phyloP scores from a whole-genome alignment of 106 monocot species.

The Vanilla planifolia region DNA sequence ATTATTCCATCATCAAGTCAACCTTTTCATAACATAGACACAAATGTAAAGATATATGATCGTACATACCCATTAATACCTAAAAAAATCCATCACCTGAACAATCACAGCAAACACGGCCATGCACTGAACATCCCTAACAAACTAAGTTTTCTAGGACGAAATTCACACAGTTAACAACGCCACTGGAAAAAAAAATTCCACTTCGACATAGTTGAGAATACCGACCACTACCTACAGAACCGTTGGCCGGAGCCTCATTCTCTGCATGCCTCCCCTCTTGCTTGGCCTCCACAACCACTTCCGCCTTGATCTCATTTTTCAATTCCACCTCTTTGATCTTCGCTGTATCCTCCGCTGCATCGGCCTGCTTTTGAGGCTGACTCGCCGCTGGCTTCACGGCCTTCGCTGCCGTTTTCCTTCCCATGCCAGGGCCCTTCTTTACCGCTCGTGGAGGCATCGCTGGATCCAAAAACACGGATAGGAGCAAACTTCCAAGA shows the following conservation, averaged over 20 bases:
- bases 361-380: conserved; percentile 1
- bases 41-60: too few relatives aligned
- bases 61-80: too few relatives aligned
- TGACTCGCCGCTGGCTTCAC: neutral
- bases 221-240: neutral
- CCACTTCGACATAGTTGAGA: too few relatives aligned
- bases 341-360: neutral
- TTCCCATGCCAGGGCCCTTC: neutral
- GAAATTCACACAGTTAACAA: too few relatives aligned
- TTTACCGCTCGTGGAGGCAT: conserved; percentile 7
- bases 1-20: too few relatives aligned
- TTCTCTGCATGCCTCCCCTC: neutral
- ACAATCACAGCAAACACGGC: too few relatives aligned
- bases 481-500: neutral
- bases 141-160: too few relatives aligned
- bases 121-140: too few relatives aligned
- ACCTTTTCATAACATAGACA: too few relatives aligned
- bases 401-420: neutral
- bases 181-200: too few relatives aligned
- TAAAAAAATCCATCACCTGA: too few relatives aligned
- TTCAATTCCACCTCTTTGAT: conserved; percentile 2
- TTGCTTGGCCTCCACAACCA: neutral
- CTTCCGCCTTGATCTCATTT: neutral
- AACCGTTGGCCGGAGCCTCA: neutral
- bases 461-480: neutral